Percentiles rank a stretch among this genome's conserved stretches.
phyloP scores from a whole-genome alignment of 2,329 filamentous ascomycete species.

The Fusarium chlamydosporum region DNA sequence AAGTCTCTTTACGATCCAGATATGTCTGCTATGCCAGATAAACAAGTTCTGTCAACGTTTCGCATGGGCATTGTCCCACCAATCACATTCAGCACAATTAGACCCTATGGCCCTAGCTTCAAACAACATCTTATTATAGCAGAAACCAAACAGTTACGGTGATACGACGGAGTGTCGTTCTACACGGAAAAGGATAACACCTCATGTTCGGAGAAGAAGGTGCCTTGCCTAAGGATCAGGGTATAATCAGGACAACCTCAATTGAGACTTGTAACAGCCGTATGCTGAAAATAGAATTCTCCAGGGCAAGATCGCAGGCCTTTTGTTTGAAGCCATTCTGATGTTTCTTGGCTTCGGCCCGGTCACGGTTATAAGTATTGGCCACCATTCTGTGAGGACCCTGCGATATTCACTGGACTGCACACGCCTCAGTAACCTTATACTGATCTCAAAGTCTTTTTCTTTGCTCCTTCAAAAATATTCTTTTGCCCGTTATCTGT shows the following conservation, averaged over 20 bases:
- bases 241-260: not conserved
- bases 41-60: conserved; percentile 5
- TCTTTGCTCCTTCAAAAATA: too few relatives aligned
- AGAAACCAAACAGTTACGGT: conserved; percentile 18
- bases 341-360: conserved; percentile 18
- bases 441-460: not conserved
- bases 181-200: not conserved
- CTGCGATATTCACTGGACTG: not conserved
- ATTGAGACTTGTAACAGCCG: not conserved
- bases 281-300: not conserved
- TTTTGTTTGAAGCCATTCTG: conserved; percentile 4
- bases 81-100: fast-evolving
- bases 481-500: not conserved
- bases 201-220: not conserved
- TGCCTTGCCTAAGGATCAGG: not conserved
- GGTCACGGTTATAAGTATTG: conserved; percentile 6
- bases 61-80: not conserved
- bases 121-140: conserved; percentile 14
- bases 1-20: too few relatives aligned
- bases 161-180: not conserved
- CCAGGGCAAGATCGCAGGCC: not conserved
- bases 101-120: not conserved
- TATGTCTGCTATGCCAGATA: not conserved
- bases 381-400: too few relatives aligned
- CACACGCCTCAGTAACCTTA: not conserved